Conservation (phyloP, 352 stramenopile genomes). For the Globisporangium paroecandrum region DNA sequence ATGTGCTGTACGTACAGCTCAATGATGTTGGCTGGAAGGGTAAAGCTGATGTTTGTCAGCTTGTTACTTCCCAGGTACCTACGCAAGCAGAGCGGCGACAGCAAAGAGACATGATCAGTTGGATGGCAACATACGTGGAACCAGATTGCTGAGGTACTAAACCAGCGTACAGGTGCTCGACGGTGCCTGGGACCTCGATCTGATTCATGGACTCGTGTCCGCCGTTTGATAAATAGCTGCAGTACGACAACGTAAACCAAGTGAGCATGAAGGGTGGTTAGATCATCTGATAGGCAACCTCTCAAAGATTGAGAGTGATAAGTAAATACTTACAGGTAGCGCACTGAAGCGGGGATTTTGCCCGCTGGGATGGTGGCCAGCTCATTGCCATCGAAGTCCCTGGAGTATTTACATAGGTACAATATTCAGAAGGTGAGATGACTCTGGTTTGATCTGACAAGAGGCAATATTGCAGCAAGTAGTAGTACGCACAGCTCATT, state of each 20-base stretch:
- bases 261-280: neutral
- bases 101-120: no score
- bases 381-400: conserved; percentile 3
- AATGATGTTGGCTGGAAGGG: neutral
- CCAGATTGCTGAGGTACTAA: no score
- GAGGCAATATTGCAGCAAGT: neutral
- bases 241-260: neutral
- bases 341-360: conserved; percentile 3
- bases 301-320: neutral
- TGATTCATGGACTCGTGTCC: neutral
- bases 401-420: neutral
- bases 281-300: neutral
- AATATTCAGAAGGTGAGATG: neutral
- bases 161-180: neutral
- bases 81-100: no score
- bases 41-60: conserved; percentile 3
- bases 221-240: neutral
- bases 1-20: neutral
- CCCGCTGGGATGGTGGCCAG: neutral
- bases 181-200: neutral
- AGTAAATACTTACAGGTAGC: neutral
- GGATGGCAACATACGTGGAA: no score
- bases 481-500: conserved; percentile 7
- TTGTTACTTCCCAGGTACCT: conserved; percentile 1
- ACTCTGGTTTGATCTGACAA: neutral